Evolutionary conservation across 1,284 basidiomycete genomes (phyloP).

Genomic region (Wallemia ichthyophaga): DNA sequence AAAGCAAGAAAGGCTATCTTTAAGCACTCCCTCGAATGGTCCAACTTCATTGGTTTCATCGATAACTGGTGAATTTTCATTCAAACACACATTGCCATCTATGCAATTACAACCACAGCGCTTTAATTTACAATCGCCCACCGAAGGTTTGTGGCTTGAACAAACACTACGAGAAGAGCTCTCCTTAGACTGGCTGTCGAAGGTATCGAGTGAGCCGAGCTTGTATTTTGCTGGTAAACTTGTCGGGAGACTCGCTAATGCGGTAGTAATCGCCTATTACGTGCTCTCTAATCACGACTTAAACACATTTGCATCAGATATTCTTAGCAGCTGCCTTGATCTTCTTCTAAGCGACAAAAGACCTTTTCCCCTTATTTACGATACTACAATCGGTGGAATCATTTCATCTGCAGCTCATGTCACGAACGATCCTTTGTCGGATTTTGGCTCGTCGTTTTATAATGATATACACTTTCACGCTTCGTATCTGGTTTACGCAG

Average conservation of each 20-base stretch:
- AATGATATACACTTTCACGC: slow-evolving; percentile 4
- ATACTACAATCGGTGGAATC: slow-evolving; percentile 5
- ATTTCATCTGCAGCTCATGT: slow-evolving; percentile 4
- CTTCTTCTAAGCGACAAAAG: background rate
- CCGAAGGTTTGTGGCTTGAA: background rate
- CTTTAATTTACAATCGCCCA: background rate
- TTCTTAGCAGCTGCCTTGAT: background rate
- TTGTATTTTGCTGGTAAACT: slow-evolving; percentile 5
- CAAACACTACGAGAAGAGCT: background rate
- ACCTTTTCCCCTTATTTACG: slow-evolving; percentile 3
- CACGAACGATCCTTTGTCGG: slow-evolving; percentile 3
- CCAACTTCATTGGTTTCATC: background rate
- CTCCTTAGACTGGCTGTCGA: background rate
- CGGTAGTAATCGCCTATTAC: slow-evolving; percentile 4
- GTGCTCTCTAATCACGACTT: background rate
- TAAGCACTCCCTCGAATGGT: background rate
- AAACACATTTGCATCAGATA: background rate
- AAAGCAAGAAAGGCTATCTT: background rate
- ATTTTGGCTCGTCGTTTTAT: slow-evolving; percentile 4
- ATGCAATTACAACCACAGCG: background rate
- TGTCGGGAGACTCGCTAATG: slow-evolving; percentile 5
- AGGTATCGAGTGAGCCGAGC: background rate
- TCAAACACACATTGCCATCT: background rate
- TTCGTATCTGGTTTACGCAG: slow-evolving; percentile 5
- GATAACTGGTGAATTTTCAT: background rate